phyloP scores from a whole-genome alignment of 2,329 filamentous ascomycete species.

The Alternaria tenuissima region DNA sequence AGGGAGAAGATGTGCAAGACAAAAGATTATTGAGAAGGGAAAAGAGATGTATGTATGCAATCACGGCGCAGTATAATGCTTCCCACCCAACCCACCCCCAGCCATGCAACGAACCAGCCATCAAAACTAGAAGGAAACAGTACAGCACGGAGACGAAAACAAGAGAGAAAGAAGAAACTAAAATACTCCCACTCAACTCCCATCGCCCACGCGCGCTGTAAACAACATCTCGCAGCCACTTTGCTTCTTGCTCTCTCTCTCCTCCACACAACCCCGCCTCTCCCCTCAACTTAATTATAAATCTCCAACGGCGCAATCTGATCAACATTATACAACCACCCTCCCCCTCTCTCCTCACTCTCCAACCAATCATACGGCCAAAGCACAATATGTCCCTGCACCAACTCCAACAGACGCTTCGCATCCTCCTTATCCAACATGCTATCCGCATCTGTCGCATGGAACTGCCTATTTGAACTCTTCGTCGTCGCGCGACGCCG shows the following conservation, averaged over 20 bases:
- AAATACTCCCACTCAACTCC: too few relatives aligned
- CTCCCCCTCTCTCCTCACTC: slow-evolving; percentile 88
- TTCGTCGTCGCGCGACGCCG: slow-evolving; percentile 75
- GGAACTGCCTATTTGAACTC: slow-evolving; percentile 70
- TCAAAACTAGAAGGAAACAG: too few relatives aligned
- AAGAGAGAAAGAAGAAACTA: accelerated
- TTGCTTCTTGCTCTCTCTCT: not conserved
- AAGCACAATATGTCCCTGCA: slow-evolving; percentile 87
- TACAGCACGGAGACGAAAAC: too few relatives aligned
- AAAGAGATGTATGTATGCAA: too few relatives aligned
- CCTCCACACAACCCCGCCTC: not conserved
- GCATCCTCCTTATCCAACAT: slow-evolving; percentile 77
- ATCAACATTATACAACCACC: slow-evolving; percentile 97
- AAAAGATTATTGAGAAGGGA: too few relatives aligned
- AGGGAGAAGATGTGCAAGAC: too few relatives aligned
- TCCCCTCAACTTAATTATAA: slow-evolving; percentile 58
- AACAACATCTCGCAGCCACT: not conserved
- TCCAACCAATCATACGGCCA: slow-evolving; percentile 93
- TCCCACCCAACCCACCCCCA: too few relatives aligned
- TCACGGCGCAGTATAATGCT: too few relatives aligned
- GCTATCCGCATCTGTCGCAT: slow-evolving; percentile 70
- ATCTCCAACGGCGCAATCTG: slow-evolving; percentile 96
- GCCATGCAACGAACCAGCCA: too few relatives aligned
- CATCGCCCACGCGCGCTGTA: too few relatives aligned
- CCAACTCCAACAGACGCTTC: slow-evolving; percentile 79